These are phyloP conservation scores for Diversispora epigaea DNA, from an alignment of 192 early-diverging fungal genomes.

Conservation along the genomic window DNA sequence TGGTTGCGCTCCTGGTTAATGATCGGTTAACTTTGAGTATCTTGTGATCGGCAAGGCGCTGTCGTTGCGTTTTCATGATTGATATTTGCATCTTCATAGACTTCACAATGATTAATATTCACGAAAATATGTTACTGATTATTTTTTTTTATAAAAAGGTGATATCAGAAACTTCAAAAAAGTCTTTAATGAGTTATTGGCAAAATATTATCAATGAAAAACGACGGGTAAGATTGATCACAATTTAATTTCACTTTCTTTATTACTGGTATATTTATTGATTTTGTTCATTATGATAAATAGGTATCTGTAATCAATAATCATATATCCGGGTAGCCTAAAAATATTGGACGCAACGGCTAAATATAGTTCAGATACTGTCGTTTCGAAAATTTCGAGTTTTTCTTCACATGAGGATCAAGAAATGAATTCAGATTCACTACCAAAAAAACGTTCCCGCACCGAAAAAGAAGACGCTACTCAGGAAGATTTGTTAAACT, in stretches of 20 bases:
- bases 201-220: constrained; percentile 15
- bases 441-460: constrained; percentile 5
- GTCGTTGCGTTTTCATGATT: constrained; percentile 14
- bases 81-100: no score
- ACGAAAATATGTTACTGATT: background rate
- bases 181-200: background rate
- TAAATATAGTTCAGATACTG: no score
- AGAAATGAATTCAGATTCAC: background rate
- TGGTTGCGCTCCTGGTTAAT: constrained; percentile 18
- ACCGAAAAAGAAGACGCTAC: background rate
- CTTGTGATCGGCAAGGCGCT: constrained; percentile 5
- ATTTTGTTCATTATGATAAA: no score
- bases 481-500: background rate
- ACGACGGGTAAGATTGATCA: background rate
- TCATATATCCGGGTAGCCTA: no score
- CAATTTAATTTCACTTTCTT: no score
- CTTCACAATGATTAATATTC: constrained; percentile 2
- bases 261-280: no score
- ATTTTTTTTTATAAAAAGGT: background rate
- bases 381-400: no score
- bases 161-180: no score
- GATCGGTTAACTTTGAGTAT: constrained; percentile 22
- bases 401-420: no score
- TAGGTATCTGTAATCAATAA: no score
- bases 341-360: no score